Evolutionary conservation across 2,329 filamentous ascomycete species (phyloP), one percentile per base, ranked within the genome.

Genomic region (Trichoderma afroharzianum): DNA sequence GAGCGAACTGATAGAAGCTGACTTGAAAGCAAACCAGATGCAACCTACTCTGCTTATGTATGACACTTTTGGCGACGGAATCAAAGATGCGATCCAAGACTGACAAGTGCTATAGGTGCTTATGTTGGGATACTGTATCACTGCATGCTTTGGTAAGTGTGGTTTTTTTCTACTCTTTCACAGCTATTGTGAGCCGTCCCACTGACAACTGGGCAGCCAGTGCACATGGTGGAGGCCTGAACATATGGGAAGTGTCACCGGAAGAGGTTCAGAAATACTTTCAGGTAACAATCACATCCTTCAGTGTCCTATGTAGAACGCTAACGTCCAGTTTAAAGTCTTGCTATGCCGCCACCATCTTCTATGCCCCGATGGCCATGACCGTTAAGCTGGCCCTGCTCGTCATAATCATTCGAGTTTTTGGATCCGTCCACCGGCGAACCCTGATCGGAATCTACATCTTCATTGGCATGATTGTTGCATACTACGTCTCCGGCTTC

Each of bases 321-420:
- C n/a, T 61, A 21, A 61, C 47, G 24, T 28, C n/a, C 30, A 3
- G 33, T 30, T 8, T 6, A 58, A 21, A 84, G 81, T 79, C 78
- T 14, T 77, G 81, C 59, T 85, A 85, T 68, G 81, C 81, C 11
- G 82, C 81, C 6, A 83, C 82, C 24, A 79, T 85, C 68, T 80
- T 85, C 74, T 85, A 85, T 73, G 81, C 82, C 0, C 83, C 83
- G 18, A 84, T 83, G 75, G 81, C 83, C 15, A 78, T 81, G 58
- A 76, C 80, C 9, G 82, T 82, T n/a, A 84, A 84, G 68, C 80
- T 83, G n/a, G 76, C 79, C 21, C 79, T 85, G 3, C 79, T 85
- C 3, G 77, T 82, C 73, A 83, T 85, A 68, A 82, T 84, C 71
- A 79, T 79, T 7, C 78, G 83, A 18, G 82, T 85, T 8, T 85